phyloP scores from a whole-genome alignment of 192 early-diverging fungal species.

The Borealophlyctis nickersoniae region DNA sequence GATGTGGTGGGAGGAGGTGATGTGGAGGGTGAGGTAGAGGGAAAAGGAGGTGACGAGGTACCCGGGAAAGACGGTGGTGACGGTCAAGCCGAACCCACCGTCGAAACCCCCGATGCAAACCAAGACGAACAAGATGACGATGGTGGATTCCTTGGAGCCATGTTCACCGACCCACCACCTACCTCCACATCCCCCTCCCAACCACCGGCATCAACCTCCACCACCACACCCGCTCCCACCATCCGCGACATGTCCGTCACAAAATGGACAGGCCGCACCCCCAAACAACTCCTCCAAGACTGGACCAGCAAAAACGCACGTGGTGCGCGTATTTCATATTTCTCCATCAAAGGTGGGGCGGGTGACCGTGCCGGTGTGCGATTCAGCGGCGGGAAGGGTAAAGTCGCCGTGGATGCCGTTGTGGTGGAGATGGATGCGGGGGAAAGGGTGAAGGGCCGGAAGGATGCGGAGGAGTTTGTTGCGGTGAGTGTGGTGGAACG shows the following conservation, averaged over 20 bases:
- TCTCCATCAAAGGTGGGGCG: background rate
- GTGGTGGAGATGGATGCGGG: background rate
- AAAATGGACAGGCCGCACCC: conserved; percentile 29
- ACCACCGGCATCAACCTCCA: background rate
- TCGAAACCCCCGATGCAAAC: background rate
- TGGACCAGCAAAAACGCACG: conserved; percentile 5
- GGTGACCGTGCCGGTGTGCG: conserved; percentile 9
- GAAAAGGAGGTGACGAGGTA: no score
- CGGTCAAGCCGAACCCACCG: background rate
- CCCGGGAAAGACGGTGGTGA: no score
- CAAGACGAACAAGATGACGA: conserved; percentile 22
- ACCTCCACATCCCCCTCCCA: background rate
- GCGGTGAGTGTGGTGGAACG: conserved; percentile 36
- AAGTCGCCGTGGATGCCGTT: background rate
- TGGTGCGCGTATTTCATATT: conserved; percentile 6
- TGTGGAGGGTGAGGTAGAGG: no score
- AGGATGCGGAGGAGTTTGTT: conserved; percentile 11
- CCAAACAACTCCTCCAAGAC: conserved; percentile 15
- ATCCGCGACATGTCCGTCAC: conserved; percentile 10
- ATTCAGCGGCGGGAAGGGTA: conserved; percentile 10
- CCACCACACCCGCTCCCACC: background rate
- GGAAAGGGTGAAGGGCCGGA: background rate
- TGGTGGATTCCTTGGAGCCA: no score
- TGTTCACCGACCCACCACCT: background rate
- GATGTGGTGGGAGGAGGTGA: no score